Conservation (phyloP, 306 rosid genomes). For the Datisca glomerata region DNA sequence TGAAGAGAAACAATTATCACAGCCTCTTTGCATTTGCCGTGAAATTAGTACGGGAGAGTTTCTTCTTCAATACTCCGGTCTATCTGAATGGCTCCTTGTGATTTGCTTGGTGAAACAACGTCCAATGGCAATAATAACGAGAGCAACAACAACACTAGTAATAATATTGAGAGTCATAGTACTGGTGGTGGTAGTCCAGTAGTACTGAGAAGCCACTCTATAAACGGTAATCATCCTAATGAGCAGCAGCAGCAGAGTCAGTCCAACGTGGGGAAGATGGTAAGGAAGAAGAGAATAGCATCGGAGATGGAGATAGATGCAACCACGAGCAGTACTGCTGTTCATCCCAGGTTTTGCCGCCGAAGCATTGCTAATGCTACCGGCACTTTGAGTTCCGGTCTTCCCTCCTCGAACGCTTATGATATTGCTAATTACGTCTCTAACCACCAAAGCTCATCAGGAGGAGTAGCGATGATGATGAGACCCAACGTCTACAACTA, state of each 20-base stretch:
- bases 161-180: too few relatives aligned
- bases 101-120: slow-evolving; percentile 30
- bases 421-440: too few relatives aligned
- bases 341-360: slow-evolving; percentile 37
- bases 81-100: slow-evolving; percentile 47
- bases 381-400: slow-evolving; percentile 1
- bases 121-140: slow-evolving; percentile 13
- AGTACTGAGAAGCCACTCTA: too few relatives aligned
- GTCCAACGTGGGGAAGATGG: slow-evolving; percentile 15
- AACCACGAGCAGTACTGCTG: slow-evolving; percentile 1
- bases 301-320: slow-evolving; percentile 55
- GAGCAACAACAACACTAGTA: not conserved
- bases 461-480: not conserved
- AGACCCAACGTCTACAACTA: too few relatives aligned
- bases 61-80: slow-evolving; percentile 1
- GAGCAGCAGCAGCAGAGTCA: not conserved
- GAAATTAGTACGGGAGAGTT: not conserved
- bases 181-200: too few relatives aligned
- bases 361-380: slow-evolving; percentile 12
- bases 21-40: not conserved
- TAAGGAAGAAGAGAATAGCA: slow-evolving; percentile 83
- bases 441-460: too few relatives aligned
- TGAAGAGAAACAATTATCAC: too few relatives aligned
- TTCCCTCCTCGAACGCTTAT: slow-evolving; percentile 10
- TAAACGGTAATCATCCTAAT: too few relatives aligned